These are phyloP conservation scores for Coemansia sp. DNA, from an alignment of 192 early-diverging fungal species.

Conservation along the genomic window DNA sequence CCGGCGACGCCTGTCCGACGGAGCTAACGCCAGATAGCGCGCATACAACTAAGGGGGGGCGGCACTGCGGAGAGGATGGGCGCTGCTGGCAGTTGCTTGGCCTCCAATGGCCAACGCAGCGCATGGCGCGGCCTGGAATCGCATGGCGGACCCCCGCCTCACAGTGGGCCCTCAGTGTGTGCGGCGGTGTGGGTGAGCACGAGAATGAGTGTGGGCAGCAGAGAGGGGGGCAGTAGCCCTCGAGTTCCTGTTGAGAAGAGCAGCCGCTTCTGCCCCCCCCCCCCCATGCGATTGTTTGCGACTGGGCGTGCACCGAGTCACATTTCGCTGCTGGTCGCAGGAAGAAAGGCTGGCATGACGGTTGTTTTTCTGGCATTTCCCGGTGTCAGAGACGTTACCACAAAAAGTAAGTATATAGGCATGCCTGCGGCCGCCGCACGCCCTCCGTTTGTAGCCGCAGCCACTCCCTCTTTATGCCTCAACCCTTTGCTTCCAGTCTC, in stretches of 20 bases:
- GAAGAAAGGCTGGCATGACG: neutral
- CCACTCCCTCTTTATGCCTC: neutral
- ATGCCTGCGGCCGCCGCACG: neutral
- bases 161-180: neutral
- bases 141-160: constrained; percentile 6
- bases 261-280: constrained; percentile 1
- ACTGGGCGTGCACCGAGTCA: constrained; percentile 11
- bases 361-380: constrained; percentile 12
- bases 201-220: neutral
- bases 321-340: neutral
- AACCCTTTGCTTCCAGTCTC: neutral
- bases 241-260: constrained; percentile 4
- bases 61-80: neutral
- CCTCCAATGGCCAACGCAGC: constrained; percentile 14
- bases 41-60: neutral
- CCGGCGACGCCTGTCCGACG: neutral
- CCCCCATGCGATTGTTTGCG: constrained; percentile 5
- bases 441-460: neutral
- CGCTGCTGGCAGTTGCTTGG: neutral
- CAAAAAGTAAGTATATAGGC: neutral
- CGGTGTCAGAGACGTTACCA: constrained; percentile 2
- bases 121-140: constrained; percentile 12
- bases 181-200: neutral
- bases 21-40: neutral
- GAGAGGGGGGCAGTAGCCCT: neutral